Evolutionary conservation across 2,329 filamentous ascomycete genomes (phyloP), one percentile per base, ranked within the genome.

Genomic region (Orbilia javanica): DNA sequence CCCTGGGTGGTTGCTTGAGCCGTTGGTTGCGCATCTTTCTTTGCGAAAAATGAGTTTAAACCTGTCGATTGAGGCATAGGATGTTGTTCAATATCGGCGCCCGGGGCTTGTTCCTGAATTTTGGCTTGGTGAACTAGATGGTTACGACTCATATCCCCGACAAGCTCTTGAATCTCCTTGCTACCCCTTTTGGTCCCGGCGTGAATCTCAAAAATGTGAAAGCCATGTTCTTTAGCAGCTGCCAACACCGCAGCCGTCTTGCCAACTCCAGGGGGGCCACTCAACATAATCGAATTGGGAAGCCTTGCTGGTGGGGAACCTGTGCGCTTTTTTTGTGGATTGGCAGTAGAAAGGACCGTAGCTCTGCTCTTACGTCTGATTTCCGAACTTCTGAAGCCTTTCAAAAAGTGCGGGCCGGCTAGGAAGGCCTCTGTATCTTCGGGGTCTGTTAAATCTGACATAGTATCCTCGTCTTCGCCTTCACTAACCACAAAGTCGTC

Each of bases 91-190:
- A 83, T 82, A 31, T 63, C 53, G 1, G 53, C 18, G 11, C 18
- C 13, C 10, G 83, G 82, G 15, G 82, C 81, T 7, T 78, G 79
- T 15, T 81, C 82, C 7, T 82, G 78, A 0, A 73, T 77, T 42
- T 84, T 83, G 7, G 83, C 65, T 50, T 87, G 87, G 80, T 90
- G 90, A 20, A 99, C 95, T 1, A 97, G 88, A 84, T 99, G 96
- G 81, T 99, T 98, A 79, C 91, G 91, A 3, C 94, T 96, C 95
- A 99, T 98, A 84, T 99, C 94, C 46, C 96, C 96, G 52, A 99
- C 93, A 81, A 89, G 93, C 82, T 99, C 96, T 36, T 97, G 83
- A 57, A 99, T 90, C 82, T 99, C 96, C 83, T 91, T 96, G 34
- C 94, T 95, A 82, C 90, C 97, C 79, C 96, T 88, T 63, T 94